Conservation (phyloP, 768 basidiomycete genomes). For the Tremella mesenterica region DNA sequence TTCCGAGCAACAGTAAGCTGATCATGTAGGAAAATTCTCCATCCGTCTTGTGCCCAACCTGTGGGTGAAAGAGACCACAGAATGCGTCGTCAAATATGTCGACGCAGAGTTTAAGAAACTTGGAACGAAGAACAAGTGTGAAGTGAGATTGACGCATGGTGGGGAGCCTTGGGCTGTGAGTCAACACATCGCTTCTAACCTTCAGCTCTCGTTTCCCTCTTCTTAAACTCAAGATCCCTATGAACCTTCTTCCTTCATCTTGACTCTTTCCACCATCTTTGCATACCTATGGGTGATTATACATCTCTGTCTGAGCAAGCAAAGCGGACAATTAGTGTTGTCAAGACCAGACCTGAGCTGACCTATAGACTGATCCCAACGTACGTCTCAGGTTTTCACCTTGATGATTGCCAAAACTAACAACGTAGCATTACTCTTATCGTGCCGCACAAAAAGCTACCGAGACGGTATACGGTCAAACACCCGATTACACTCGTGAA, state of each 20-base stretch:
- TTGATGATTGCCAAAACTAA: slow-evolving; percentile 40
- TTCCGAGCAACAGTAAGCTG: not conserved
- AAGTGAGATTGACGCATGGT: slow-evolving; percentile 62
- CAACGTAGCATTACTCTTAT: slow-evolving; percentile 83
- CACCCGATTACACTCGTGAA: slow-evolving; percentile 45
- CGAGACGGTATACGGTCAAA: slow-evolving; percentile 50
- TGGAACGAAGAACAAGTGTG: slow-evolving; percentile 70
- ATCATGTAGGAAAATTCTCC: slow-evolving; percentile 72
- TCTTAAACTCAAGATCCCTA: too few relatives aligned
- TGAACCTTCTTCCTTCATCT: too few relatives aligned
- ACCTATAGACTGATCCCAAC: slow-evolving; percentile 36
- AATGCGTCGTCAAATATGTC: slow-evolving; percentile 63
- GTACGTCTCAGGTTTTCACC: slow-evolving; percentile 6
- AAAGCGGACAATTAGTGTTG: not conserved
- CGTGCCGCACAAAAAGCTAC: slow-evolving; percentile 78
- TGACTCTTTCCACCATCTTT: too few relatives aligned
- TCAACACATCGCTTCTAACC: not conserved
- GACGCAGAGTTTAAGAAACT: slow-evolving; percentile 74
- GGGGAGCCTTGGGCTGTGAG: slow-evolving; percentile 78
- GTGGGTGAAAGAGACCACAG: slow-evolving; percentile 64
- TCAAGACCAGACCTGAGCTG: too few relatives aligned
- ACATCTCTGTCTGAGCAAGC: not conserved
- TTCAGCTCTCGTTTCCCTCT: not conserved
- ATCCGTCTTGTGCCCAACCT: slow-evolving; percentile 87
- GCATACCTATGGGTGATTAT: too few relatives aligned